Base-by-base conservation (phyloP, 225 moss, liverwort and hornwort species). In the Anthoceros angustus region DNA sequence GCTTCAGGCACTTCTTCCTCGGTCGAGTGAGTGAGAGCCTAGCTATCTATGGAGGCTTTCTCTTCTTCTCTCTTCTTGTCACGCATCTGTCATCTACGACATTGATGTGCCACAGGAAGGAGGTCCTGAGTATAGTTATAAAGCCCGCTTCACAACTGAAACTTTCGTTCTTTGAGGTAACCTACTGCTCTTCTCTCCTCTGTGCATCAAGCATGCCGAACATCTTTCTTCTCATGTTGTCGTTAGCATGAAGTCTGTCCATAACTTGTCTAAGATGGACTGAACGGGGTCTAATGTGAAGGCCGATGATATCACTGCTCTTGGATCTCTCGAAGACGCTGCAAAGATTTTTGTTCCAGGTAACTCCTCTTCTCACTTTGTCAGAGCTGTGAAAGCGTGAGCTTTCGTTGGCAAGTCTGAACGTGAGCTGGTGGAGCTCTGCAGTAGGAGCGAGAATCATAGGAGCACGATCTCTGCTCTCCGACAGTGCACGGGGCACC, bases 141-240 rank as follows among this genome's bases (percentile, higher is more conserved):
- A 88, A 86, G 21, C 92, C 82, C 41, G 81, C 79, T 55, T 74
- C 88, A 18, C 82, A 86, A 70, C 69, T 92, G 67, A 83, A 82
- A 68, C 87, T 98, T 42, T 88, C 91, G n/a, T 98, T 98, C 77
- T 84, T 84, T 70, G 79, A 98, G 83, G 95, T 98, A 42, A 55
- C 5, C 46, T 9, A 7, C 63, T 61, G 20, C 64, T 41, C 0
- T 42, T 45, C 46, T 40, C 14, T 12, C 38, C 38, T 55, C 38
- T 40, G 48, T 42, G 14, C 70, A 42, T n/a, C 16, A 72, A 69
- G 14, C 43, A 62, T 40, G 61, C 67, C 23, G 11, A 68, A 12
- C 46, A 20, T 8, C 45, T 49, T 64, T 9, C 26, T 20, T 12
- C 32, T 63, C 38, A 25, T 18, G 55, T 48, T 15, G 60, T 41